phyloP scores from a whole-genome alignment of 352 stramenopile genomes.

The Aphanomyces euteiches region DNA sequence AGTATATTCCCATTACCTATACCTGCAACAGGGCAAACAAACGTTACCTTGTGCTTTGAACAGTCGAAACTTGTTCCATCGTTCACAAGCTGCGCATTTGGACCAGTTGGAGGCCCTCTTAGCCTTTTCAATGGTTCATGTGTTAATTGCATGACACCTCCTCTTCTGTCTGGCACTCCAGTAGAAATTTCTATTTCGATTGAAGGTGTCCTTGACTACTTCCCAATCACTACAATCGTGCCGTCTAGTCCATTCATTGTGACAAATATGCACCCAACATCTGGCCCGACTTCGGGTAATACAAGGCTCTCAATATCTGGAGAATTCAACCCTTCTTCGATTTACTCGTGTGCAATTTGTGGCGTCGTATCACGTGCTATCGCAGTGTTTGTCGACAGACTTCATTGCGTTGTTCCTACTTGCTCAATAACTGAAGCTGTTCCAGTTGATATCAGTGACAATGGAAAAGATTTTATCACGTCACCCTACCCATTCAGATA shows the following conservation, averaged over 20 bases:
- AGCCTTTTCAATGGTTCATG: not conserved
- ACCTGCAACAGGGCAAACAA: conserved; percentile 7
- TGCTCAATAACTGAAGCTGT: not conserved
- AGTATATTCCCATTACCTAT: conserved; percentile 26
- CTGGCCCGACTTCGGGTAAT: conserved; percentile 38
- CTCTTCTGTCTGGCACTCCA: not conserved
- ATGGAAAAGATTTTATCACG: conserved; percentile 4
- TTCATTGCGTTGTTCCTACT: conserved; percentile 4
- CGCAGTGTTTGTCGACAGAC: not conserved
- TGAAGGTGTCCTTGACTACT: conserved; percentile 29
- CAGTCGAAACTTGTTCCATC: not conserved
- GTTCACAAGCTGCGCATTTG: not conserved
- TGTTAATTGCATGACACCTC: conserved; percentile 4
- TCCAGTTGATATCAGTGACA: conserved; percentile 13
- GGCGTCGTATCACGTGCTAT: not conserved
- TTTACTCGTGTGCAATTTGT: conserved; percentile 27
- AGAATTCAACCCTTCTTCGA: conserved; percentile 16
- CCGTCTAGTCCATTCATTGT: conserved; percentile 1
- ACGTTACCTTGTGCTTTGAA: conserved; percentile 6
- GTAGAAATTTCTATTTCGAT: not conserved
- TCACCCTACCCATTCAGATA: conserved; percentile 31
- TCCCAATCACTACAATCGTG: conserved; percentile 29
- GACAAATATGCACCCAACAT: conserved; percentile 38
- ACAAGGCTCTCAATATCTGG: conserved; percentile 43
- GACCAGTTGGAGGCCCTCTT: not conserved